Conservation (phyloP, 2,329 filamentous ascomycete species). For the Coniochaeta ligniaria region DNA sequence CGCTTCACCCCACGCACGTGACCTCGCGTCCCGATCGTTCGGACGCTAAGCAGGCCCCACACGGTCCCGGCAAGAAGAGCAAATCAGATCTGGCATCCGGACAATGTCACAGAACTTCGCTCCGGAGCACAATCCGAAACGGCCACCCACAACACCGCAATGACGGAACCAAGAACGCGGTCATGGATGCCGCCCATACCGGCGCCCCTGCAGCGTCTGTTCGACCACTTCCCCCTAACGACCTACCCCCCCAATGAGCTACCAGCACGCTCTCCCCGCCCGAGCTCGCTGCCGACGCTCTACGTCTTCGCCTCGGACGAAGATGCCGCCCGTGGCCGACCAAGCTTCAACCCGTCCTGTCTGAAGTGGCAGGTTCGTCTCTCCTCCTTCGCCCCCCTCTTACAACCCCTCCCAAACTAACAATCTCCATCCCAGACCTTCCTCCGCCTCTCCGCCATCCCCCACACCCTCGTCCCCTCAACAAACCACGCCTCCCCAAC, state of each 20-base stretch:
- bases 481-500: conserved; percentile 91
- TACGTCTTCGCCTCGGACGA: conserved; percentile 68
- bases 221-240: conserved; percentile 74
- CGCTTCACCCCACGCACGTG: not conserved
- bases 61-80: not conserved
- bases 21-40: not conserved
- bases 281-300: conserved; percentile 44
- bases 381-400: not conserved
- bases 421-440: conserved; percentile 55
- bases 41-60: not conserved
- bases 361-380: conserved; percentile 88
- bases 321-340: conserved; percentile 53
- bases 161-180: conserved; percentile 11
- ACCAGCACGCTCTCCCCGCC: conserved; percentile 49
- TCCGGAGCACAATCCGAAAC: conserved; percentile 6
- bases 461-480: conserved; percentile 61
- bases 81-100: not conserved
- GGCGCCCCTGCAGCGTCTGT: conserved; percentile 69
- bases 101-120: not conserved
- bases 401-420: not conserved
- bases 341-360: conserved; percentile 88
- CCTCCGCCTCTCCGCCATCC: conserved; percentile 66
- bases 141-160: conserved; percentile 1
- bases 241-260: conserved; percentile 71
- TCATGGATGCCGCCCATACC: conserved; percentile 47